Base-by-base conservation (phyloP, 176 grass and related monocot species). In the Avena sativa region DNA sequence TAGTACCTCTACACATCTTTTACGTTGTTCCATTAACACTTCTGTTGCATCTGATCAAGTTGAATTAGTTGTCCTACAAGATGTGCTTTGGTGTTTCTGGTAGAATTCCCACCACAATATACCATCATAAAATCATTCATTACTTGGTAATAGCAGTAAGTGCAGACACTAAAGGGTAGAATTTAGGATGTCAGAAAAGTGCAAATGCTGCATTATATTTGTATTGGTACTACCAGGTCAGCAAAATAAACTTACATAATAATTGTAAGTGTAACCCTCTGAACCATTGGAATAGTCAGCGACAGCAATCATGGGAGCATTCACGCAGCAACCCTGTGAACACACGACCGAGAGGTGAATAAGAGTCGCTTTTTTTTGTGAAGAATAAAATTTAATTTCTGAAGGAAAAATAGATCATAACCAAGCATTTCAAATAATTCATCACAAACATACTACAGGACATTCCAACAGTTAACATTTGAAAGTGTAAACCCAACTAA, bases 251-350 rank as follows among this genome's bases (percentile, higher is more conserved):
- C 93, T 93, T 80, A 95, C 93, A 80, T 95, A 93, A 68, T 95
- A 95, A 79, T 95, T 93, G 71, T 95, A 95, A 52, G 93, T 53
- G 81, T 93, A 95, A 75, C 89, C 93, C 36, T 93, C 91, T 74
- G 93, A 91, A 75, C 91, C 93, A 89, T 89, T 95, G 19, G 88
- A 85, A 77, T 95, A 95, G 84, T 95, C 93, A 66, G 91, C 91
- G 7, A 95, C 84, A 66, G 89, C 79, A 89, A 95, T 95, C 93
- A 95, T 95, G 64, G 93, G 93, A 89, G 93, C 93, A 77, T 95
- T 95, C 23, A 95, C 93, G 71, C 93, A 95, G 71, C 93, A 95
- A 51, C 93, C 93, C 93, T 95, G 78, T 74, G 32, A 61, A 74
- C 46, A 61, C 12, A 12, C 0, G 5, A 61, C 44, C 19, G 11